phyloP scores from a whole-genome alignment of 306 rosid species.

The Adenanthera pavonina region DNA sequence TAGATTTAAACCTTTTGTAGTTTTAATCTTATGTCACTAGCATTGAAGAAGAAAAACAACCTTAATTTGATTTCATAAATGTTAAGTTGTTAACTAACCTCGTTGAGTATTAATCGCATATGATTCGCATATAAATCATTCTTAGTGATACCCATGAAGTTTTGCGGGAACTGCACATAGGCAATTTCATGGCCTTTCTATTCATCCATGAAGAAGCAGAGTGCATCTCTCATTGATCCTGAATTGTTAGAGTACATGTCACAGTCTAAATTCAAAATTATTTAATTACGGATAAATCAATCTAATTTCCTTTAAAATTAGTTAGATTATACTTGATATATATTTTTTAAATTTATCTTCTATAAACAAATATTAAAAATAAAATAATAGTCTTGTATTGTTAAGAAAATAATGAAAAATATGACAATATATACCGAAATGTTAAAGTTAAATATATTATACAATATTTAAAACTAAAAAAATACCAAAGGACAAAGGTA shows the following conservation, averaged over 20 bases:
- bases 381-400: too few species aligned
- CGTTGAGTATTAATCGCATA: conserved; percentile 26
- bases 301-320: too few species aligned
- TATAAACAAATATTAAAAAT: too few species aligned
- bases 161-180: conserved; percentile 75
- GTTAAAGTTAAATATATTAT: too few species aligned
- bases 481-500: too few species aligned
- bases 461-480: too few species aligned
- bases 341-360: too few species aligned
- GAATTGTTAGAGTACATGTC: conserved; percentile 90
- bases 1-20: too few species aligned
- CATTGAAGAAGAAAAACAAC: neutral
- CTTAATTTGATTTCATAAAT: neutral
- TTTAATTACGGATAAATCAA: neutral
- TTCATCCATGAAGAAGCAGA: conserved; percentile 86
- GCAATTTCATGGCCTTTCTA: conserved; percentile 74
- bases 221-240: conserved; percentile 64
- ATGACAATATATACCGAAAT: too few species aligned
- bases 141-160: conserved; percentile 57
- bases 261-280: conserved; percentile 81
- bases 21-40: too few species aligned
- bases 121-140: conserved; percentile 62
- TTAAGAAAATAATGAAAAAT: too few species aligned
- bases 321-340: too few species aligned
- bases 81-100: conserved; percentile 48